phyloP scores from a whole-genome alignment of 768 basidiomycete species.

The Coprinopsis strossmayeri region DNA sequence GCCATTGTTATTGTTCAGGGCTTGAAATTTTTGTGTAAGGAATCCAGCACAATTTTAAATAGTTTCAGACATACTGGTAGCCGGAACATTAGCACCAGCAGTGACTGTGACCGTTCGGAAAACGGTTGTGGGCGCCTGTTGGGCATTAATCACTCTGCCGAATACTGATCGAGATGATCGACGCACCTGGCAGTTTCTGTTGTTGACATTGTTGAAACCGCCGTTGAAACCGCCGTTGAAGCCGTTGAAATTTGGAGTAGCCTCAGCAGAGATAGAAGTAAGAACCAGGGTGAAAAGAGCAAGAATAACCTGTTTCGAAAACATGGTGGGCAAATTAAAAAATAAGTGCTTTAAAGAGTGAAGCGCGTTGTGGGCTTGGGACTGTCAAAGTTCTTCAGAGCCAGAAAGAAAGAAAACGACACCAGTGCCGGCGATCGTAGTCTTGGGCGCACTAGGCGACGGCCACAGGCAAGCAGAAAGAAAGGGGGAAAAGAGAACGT shows the following conservation, averaged over 20 bases:
- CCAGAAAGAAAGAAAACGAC: slow-evolving; percentile 33
- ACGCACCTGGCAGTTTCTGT: slow-evolving; percentile 5
- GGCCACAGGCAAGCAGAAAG: slow-evolving; percentile 14
- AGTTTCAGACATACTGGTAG: background rate
- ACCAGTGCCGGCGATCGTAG: slow-evolving; percentile 41
- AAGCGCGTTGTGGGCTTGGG: slow-evolving; percentile 10
- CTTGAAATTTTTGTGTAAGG: no score
- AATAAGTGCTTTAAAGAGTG: slow-evolving; percentile 5
- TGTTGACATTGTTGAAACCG: slow-evolving; percentile 8
- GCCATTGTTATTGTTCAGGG: background rate
- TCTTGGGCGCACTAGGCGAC: slow-evolving; percentile 37
- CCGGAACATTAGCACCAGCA: slow-evolving; percentile 17
- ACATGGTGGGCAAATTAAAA: slow-evolving; percentile 26
- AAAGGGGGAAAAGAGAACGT: slow-evolving; percentile 9
- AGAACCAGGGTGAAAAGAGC: slow-evolving; percentile 33
- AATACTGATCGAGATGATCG: background rate
- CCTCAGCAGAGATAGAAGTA: slow-evolving; percentile 24
- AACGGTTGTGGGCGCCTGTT: slow-evolving; percentile 15
- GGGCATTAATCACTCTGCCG: background rate
- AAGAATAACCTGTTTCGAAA: slow-evolving; percentile 29
- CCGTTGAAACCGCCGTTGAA: background rate
- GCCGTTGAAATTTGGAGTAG: slow-evolving; percentile 18
- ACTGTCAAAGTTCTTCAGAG: slow-evolving; percentile 14
- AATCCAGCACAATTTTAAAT: no score
- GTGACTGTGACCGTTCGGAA: slow-evolving; percentile 29